Conservation (phyloP, 202 grass and related monocot genomes). For the Hordeum pubiflorum region DNA sequence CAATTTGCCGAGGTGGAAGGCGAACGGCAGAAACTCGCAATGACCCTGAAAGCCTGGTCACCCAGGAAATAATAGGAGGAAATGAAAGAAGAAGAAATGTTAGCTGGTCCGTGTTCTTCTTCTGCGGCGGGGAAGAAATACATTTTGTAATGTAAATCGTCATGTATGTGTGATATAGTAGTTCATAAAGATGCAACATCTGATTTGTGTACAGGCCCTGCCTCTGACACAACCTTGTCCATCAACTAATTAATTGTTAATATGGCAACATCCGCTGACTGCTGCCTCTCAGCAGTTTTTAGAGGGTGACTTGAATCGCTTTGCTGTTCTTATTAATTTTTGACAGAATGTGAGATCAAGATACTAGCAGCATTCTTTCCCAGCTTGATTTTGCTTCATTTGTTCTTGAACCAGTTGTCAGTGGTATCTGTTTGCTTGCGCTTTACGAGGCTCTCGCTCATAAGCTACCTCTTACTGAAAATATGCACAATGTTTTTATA, state of each 20-base stretch:
- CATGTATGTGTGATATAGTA: background rate
- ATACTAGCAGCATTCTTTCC: background rate
- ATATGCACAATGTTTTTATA: background rate
- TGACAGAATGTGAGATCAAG: background rate
- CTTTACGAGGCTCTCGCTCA: background rate
- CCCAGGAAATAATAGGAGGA: slow-evolving; percentile 38
- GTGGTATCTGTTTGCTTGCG: background rate
- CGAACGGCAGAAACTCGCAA: slow-evolving; percentile 71
- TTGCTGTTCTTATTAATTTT: background rate
- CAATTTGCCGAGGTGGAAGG: slow-evolving; percentile 92
- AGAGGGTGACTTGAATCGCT: background rate
- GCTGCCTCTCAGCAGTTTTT: background rate
- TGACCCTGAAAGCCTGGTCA: slow-evolving; percentile 56
- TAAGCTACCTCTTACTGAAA: background rate
- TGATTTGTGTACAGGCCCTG: background rate
- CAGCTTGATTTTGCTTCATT: background rate
- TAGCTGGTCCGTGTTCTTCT: background rate
- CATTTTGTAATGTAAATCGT: slow-evolving; percentile 46
- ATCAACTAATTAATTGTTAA: background rate
- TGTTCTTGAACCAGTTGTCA: background rate
- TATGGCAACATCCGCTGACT: background rate
- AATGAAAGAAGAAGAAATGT: background rate
- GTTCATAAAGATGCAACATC: background rate
- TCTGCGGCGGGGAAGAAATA: background rate
- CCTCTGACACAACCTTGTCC: background rate